These are phyloP conservation scores for Phytophthora quininea DNA, from an alignment of 352 stramenopile species.

Conservation along the genomic window DNA sequence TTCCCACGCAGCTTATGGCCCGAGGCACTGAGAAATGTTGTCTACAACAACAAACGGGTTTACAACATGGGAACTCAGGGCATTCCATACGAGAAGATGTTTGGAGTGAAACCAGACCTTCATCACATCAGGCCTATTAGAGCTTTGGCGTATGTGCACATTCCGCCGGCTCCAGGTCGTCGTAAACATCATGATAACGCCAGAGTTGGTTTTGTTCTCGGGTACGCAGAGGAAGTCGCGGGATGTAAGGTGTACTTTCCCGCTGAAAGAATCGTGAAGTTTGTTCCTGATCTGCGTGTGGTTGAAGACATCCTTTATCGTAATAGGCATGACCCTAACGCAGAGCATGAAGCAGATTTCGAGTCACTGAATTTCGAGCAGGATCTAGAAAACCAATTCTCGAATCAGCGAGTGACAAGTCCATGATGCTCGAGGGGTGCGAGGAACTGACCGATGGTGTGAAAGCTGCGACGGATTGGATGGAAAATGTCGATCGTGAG, in stretches of 20 bases:
- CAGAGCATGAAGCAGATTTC: not conserved
- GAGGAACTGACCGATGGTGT: too few relatives aligned
- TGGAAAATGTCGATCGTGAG: too few relatives aligned
- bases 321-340: too few relatives aligned
- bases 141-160: conserved; percentile 6
- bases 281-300: conserved; percentile 8
- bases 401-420: too few relatives aligned
- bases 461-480: too few relatives aligned
- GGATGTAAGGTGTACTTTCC: conserved; percentile 10
- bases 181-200: conserved; percentile 3
- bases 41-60: conserved; percentile 11
- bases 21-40: conserved; percentile 11
- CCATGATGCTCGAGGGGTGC: too few relatives aligned
- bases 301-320: not conserved
- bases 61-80: conserved; percentile 11
- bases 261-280: conserved; percentile 6
- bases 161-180: not conserved
- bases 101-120: conserved; percentile 7
- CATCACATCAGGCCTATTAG: conserved; percentile 14
- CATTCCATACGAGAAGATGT: conserved; percentile 16
- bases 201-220: conserved; percentile 10
- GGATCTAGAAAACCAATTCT: too few relatives aligned
- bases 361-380: too few relatives aligned
- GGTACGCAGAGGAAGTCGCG: not conserved
- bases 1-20: conserved; percentile 9